Conservation (phyloP, 2,329 filamentous ascomycete species). For the Aureobasidium sp. region DNA sequence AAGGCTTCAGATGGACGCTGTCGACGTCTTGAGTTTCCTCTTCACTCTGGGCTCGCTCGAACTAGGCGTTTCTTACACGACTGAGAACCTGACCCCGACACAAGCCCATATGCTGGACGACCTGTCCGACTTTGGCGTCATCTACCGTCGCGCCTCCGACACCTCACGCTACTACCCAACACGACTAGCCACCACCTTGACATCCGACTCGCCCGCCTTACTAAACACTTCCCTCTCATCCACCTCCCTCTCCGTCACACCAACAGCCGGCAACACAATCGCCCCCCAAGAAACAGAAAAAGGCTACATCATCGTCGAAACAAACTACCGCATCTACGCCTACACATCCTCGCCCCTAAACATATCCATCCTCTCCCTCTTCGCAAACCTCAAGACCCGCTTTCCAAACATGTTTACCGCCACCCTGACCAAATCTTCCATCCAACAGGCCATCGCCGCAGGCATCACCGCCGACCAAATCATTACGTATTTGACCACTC, state of each 20-base stretch:
- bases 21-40: constrained; percentile 91
- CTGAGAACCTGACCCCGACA: constrained; percentile 69
- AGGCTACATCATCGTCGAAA: constrained; percentile 93
- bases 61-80: constrained; percentile 85
- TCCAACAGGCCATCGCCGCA: constrained; percentile 76
- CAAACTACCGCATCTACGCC: constrained; percentile 94
- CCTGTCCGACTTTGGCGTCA: constrained; percentile 84
- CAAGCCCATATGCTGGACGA: constrained; percentile 86
- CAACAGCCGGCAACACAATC: constrained; percentile 24
- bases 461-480: constrained; percentile 96
- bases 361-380: constrained; percentile 88
- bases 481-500: constrained; percentile 82
- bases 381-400: constrained; percentile 78
- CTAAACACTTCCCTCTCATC: constrained; percentile 61
- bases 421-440: constrained; percentile 79
- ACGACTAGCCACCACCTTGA: constrained; percentile 86
- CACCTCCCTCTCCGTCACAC: constrained; percentile 39
- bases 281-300: constrained; percentile 41
- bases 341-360: constrained; percentile 92
- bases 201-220: constrained; percentile 65
- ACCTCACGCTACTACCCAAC: constrained; percentile 72
- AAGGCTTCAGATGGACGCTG: constrained; percentile 66
- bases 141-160: constrained; percentile 54
- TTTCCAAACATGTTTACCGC: constrained; percentile 93
- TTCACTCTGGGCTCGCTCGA: constrained; percentile 93